phyloP scores from a whole-genome alignment of 2,329 filamentous ascomycete species.

The Penicillium sp. region DNA sequence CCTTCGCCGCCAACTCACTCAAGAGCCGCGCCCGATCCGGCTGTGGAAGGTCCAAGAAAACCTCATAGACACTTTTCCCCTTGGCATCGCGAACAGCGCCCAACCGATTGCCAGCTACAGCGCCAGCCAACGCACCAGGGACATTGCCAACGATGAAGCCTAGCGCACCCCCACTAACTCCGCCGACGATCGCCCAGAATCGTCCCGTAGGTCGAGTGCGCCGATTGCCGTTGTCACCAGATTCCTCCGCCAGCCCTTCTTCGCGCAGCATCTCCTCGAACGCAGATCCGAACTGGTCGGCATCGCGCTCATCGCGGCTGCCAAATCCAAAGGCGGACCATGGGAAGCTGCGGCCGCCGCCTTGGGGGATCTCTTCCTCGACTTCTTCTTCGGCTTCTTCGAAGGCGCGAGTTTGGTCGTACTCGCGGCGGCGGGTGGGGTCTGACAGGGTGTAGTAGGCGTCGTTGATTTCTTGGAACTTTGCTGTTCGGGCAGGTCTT shows the following conservation, averaged over 20 bases:
- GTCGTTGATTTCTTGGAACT: conserved; percentile 90
- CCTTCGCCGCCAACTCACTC: conserved; percentile 79
- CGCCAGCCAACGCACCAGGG: conserved; percentile 83
- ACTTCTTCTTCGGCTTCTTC: conserved; percentile 46
- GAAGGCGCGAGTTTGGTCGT: conserved; percentile 69
- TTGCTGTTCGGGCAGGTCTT: conserved; percentile 75
- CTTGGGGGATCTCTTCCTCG: conserved; percentile 54
- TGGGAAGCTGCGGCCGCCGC: conserved; percentile 60
- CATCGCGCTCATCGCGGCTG: conserved; percentile 43
- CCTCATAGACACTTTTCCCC: conserved; percentile 92
- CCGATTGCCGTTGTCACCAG: conserved; percentile 51
- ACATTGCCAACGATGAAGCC: conserved; percentile 96
- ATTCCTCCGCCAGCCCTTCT: conserved; percentile 76
- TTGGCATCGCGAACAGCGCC: conserved; percentile 85
- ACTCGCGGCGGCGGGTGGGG: conserved; percentile 72
- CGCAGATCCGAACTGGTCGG: conserved; percentile 82
- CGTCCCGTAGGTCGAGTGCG: conserved; percentile 59
- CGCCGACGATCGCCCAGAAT: conserved; percentile 87
- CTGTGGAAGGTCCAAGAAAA: conserved; percentile 84
- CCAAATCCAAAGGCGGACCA: conserved; percentile 73
- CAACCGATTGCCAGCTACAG: conserved; percentile 88
- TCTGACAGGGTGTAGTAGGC: conserved; percentile 93
- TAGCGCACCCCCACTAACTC: conserved; percentile 81
- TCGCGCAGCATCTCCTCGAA: conserved; percentile 91
- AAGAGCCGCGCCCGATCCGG: conserved; percentile 78